These are phyloP conservation scores for Macrolepiota fuliginosa DNA, from an alignment of 768 basidiomycete species.

Conservation along the genomic window DNA sequence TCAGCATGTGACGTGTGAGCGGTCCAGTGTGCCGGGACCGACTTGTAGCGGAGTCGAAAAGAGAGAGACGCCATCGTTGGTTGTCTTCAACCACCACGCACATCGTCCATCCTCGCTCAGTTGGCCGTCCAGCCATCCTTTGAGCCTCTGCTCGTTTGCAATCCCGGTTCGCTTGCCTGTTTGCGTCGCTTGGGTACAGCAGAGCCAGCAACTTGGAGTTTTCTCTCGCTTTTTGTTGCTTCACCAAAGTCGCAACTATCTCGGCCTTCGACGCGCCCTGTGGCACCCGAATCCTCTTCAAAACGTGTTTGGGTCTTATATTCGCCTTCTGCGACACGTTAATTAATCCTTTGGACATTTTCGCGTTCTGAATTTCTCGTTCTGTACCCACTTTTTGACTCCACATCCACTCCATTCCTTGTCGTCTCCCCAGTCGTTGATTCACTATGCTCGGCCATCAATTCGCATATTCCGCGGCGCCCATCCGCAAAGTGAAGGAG, in stretches of 20 bases:
- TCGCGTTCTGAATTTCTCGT: conserved; percentile 21
- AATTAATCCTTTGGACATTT: conserved; percentile 27
- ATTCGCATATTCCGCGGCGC: conserved; percentile 91
- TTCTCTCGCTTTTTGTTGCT: conserved; percentile 27
- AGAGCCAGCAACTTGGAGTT: conserved; percentile 23
- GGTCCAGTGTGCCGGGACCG: conserved; percentile 24
- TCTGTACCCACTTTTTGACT: conserved; percentile 12
- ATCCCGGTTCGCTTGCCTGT: conserved; percentile 17
- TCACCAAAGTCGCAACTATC: conserved; percentile 23
- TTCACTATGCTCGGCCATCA: conserved; percentile 79
- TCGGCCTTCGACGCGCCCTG: conserved; percentile 28
- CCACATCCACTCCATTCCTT: conserved; percentile 15
- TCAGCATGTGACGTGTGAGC: conserved; percentile 10
- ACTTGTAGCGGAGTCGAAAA: conserved; percentile 47
- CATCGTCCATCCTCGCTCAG: conserved; percentile 25
- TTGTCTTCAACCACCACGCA: conserved; percentile 47
- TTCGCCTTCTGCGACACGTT: conserved; percentile 24
- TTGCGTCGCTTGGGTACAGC: conserved; percentile 16
- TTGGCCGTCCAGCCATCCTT: conserved; percentile 25
- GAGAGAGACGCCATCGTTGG: conserved; percentile 35
- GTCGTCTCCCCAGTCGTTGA: conserved; percentile 15
- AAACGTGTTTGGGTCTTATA: conserved; percentile 25
- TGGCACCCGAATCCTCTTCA: conserved; percentile 25
- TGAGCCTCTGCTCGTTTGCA: conserved; percentile 22
- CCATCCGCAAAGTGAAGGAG: conserved; percentile 93